These are phyloP conservation scores for Tripterygium wilfordii DNA, from an alignment of 177 flowering plant genomes.

Conservation along the genomic window DNA sequence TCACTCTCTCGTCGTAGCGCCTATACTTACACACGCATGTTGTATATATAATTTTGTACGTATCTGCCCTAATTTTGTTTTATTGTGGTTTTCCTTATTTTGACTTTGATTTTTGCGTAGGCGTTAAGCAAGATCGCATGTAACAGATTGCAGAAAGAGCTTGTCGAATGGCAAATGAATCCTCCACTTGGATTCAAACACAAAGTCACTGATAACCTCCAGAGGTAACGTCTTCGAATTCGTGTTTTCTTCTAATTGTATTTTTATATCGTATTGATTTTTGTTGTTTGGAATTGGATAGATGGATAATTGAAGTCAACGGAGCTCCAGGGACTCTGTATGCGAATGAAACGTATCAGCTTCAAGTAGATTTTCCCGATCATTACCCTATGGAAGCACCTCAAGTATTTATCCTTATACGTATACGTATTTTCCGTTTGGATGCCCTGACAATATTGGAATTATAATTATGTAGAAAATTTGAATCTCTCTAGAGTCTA, in stretches of 20 bases:
- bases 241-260: neutral
- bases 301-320: slow-evolving; percentile 70
- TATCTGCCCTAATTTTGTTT: too few species aligned
- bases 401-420: too few species aligned
- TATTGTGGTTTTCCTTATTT: neutral
- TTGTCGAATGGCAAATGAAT: slow-evolving; percentile 87
- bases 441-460: too few species aligned
- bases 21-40: too few species aligned
- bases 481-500: too few species aligned
- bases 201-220: slow-evolving; percentile 90
- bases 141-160: slow-evolving; percentile 86
- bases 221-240: slow-evolving; percentile 40
- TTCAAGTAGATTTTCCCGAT: slow-evolving; percentile 85
- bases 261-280: neutral
- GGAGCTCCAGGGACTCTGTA: slow-evolving; percentile 84
- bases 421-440: too few species aligned
- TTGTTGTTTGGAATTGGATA: slow-evolving; percentile 15
- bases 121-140: slow-evolving; percentile 87
- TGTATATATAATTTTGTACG: too few species aligned
- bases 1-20: neutral
- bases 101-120: slow-evolving; percentile 18
- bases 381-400: slow-evolving; percentile 98
- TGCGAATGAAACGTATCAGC: slow-evolving; percentile 58
- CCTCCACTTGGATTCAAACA: slow-evolving; percentile 89
- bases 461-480: too few species aligned